These are phyloP conservation scores for Microsporum ferrugineum DNA, from an alignment of 2,329 filamentous ascomycete species.

Conservation along the genomic window DNA sequence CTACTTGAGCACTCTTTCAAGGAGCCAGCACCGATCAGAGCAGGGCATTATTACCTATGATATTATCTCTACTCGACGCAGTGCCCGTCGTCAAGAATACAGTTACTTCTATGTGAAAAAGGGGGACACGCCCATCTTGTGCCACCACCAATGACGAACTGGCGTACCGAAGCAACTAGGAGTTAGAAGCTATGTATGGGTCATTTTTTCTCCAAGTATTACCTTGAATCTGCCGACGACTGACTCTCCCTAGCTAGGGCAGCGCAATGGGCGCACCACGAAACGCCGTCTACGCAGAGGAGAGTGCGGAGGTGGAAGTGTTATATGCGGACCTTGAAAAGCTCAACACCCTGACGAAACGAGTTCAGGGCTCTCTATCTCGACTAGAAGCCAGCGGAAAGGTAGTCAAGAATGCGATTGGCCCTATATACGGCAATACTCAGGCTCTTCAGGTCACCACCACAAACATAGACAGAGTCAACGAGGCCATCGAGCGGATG, in stretches of 20 bases:
- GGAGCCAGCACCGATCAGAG: neutral
- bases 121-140: neutral
- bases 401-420: constrained; percentile 82
- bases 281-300: constrained; percentile 51
- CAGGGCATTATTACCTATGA: neutral
- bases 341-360: constrained; percentile 85
- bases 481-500: constrained; percentile 76
- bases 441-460: constrained; percentile 78
- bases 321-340: constrained; percentile 68
- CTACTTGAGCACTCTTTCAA: neutral
- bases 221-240: neutral
- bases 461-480: constrained; percentile 75
- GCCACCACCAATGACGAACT: neutral
- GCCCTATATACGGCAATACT: constrained; percentile 85
- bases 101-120: neutral
- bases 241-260: neutral
- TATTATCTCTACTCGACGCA: neutral
- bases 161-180: neutral
- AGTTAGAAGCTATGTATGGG: neutral
- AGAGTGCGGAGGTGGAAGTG: constrained; percentile 57
- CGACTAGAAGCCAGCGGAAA: constrained; percentile 79
- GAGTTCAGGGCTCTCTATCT: constrained; percentile 78
- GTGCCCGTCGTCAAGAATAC: neutral
- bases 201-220: neutral
- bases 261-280: constrained; percentile 43